Base-by-base conservation (phyloP, 1,284 basidiomycete species). In the Amylostereum areolatum region DNA sequence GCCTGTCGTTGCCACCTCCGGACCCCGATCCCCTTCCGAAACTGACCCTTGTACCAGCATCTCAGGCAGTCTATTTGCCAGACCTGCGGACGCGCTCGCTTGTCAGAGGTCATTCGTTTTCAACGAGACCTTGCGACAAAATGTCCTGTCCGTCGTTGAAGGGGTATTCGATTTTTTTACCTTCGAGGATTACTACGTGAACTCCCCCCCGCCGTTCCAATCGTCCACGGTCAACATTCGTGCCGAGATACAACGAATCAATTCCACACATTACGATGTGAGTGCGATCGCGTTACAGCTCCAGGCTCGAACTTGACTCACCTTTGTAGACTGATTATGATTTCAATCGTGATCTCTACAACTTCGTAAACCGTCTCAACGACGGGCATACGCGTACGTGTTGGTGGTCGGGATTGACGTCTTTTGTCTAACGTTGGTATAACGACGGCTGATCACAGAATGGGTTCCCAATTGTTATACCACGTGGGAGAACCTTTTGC, bases 371-470 rank as follows among this genome's bases (percentile, higher is more conserved):
- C 30, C 71, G 72, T 49, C 59, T 84, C 41, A 83, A 85, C 55
- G 81, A 84, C 58, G 81, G 82, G 1, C 82, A 84, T 55, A 85
- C 82, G n/a, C 70, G 80, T 81, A 55, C 47, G 73, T 63, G 10
- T 24, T 6, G 18, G 30, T 34, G 34, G 7, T 34, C 18, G 18
- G 18, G 18, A 24, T 35, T 6, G 45, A 35, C 36, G 33, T 28
- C 28, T 42, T 29, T 4, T 18, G 35, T 8, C 10, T 25, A 8
- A 11, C 5, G 48, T 43, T 48, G 32, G 34, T 33, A 41, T 9
- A 25, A 5, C 31, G 11, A 34, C 18, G 12, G 6, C 25, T 18
- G 25, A 18, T 43, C 36, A 47, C 48, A 82, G 78, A 74, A 33
- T 83, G 79, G 75, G 73, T 77, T 60, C 78, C 80, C 0, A 59